Conservation (phyloP, 2,329 filamentous ascomycete species). For the Monilinia polystroma region DNA sequence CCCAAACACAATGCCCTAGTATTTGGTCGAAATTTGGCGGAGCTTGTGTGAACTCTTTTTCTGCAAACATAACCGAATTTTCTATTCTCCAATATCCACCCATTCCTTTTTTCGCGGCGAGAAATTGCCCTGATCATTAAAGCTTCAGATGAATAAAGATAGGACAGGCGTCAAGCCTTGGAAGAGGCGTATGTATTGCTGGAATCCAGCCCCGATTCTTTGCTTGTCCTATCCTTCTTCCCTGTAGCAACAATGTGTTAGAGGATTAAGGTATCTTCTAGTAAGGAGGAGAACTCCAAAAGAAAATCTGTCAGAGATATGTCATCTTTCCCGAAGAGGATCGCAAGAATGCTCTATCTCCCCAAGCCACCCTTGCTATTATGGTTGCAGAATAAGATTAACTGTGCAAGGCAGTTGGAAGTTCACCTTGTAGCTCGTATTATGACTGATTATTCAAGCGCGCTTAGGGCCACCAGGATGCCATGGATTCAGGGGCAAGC, state of each 20-base stretch:
- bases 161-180: not conserved
- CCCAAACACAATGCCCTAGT: not conserved
- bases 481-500: not conserved
- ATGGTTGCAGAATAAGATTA: not conserved
- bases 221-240: not conserved
- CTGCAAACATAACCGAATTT: not conserved
- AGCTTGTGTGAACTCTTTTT: not conserved
- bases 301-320: not conserved
- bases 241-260: not conserved
- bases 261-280: not conserved
- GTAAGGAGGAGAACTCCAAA: too few species aligned
- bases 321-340: not conserved
- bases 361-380: not conserved
- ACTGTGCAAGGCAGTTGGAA: not conserved
- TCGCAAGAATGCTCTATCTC: not conserved
- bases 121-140: not conserved
- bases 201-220: not conserved
- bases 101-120: not conserved
- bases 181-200: not conserved
- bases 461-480: not conserved
- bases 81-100: not conserved
- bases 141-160: not conserved
- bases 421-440: constrained; percentile 2
- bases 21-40: not conserved
- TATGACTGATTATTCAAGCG: constrained; percentile 7